Evolutionary conservation across 2,329 filamentous ascomycete species (phyloP).

Genomic region (Arthroderma sp.): DNA sequence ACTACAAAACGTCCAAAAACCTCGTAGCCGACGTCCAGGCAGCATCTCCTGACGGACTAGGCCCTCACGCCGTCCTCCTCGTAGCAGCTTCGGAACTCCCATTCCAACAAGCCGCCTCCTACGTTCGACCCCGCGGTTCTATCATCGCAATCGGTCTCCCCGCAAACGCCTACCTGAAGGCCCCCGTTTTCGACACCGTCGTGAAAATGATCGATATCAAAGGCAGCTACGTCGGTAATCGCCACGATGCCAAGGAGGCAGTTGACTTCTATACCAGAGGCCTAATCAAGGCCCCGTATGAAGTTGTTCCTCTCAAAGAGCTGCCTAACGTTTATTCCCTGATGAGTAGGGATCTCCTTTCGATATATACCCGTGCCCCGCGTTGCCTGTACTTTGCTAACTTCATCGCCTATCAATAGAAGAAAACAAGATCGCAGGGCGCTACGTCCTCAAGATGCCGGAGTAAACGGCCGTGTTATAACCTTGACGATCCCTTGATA

Average conservation of each 20-base stretch:
- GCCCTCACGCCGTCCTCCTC: constrained; percentile 75
- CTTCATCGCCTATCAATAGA: constrained; percentile 12
- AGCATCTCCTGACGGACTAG: constrained; percentile 64
- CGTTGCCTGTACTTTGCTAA: constrained; percentile 11
- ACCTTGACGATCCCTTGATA: too few species aligned
- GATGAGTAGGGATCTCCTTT: constrained; percentile 36
- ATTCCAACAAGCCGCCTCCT: constrained; percentile 85
- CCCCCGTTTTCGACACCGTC: constrained; percentile 81
- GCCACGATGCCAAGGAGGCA: constrained; percentile 75
- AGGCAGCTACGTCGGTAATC: constrained; percentile 87
- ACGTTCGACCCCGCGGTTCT: constrained; percentile 68
- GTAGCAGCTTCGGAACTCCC: constrained; percentile 81
- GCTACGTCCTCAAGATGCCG: constrained; percentile 34
- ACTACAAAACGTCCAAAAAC: constrained; percentile 65
- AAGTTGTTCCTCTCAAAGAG: constrained; percentile 68
- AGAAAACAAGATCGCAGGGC: constrained; percentile 29
- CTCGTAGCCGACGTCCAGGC: constrained; percentile 74
- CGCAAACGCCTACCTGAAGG: constrained; percentile 62
- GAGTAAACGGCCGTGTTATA: constrained; percentile 12
- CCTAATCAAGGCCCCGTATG: constrained; percentile 75
- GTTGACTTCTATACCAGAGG: constrained; percentile 79
- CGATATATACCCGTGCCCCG: background rate
- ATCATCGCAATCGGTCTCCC: constrained; percentile 87
- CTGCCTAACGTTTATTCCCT: constrained; percentile 67
- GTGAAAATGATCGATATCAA: constrained; percentile 84